Evolutionary conservation across 2,329 filamentous ascomycete species (phyloP).

Genomic region (Aspergillus sp.): DNA sequence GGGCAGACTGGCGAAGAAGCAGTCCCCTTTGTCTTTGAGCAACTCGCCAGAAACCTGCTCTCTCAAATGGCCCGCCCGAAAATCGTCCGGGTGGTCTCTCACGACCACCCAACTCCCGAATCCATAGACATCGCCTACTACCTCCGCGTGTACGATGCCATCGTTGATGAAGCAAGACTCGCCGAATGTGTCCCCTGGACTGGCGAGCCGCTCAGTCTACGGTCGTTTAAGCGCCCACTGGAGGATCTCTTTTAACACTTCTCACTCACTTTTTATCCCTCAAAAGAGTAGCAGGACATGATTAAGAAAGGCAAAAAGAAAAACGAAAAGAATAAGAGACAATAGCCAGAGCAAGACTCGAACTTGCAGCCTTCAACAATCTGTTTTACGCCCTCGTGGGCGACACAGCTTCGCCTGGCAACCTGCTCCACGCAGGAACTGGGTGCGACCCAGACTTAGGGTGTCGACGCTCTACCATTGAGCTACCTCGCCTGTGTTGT

Average conservation of each 20-base stretch:
- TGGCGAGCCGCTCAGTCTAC: background rate
- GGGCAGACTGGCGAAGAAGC: background rate
- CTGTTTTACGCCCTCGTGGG: no score
- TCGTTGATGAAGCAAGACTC: background rate
- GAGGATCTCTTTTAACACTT: background rate
- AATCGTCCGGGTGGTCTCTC: background rate
- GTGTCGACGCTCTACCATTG: no score
- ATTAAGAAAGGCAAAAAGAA: no score
- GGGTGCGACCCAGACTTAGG: no score
- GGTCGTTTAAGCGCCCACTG: background rate
- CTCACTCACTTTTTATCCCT: no score
- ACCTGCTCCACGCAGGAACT: no score
- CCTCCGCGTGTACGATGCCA: background rate
- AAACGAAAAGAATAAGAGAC: background rate
- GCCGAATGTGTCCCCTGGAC: background rate
- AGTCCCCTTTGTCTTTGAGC: background rate
- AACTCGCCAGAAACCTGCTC: background rate
- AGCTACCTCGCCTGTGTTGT: no score
- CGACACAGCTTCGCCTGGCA: no score
- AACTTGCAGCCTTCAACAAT: no score
- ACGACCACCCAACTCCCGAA: background rate
- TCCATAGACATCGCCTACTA: background rate
- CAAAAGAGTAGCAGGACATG: no score
- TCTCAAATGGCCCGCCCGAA: background rate
- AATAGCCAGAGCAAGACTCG: no score